Evolutionary conservation across 1,284 basidiomycete species (phyloP).

Genomic region (Dichomitus squalens): DNA sequence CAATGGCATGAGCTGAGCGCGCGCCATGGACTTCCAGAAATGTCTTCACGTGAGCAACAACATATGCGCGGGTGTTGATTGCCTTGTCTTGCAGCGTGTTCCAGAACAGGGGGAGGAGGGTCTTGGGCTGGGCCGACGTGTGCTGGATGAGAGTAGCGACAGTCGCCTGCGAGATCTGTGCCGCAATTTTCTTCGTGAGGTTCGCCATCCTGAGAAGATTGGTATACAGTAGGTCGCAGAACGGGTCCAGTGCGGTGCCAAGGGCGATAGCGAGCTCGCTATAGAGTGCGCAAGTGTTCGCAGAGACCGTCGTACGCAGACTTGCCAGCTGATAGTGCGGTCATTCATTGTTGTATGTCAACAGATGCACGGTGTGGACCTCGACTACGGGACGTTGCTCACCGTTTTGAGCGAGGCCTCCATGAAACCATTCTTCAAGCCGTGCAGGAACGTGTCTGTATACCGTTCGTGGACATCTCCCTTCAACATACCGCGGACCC

Average conservation of each 20-base stretch:
- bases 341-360: slow-evolving; percentile 14
- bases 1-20: slow-evolving; percentile 66
- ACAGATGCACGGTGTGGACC: slow-evolving; percentile 2
- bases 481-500: slow-evolving; percentile 91
- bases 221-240: slow-evolving; percentile 75
- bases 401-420: slow-evolving; percentile 89
- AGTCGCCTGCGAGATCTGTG: slow-evolving; percentile 82
- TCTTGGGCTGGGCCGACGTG: slow-evolving; percentile 73
- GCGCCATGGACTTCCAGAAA: slow-evolving; percentile 74
- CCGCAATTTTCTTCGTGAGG: slow-evolving; percentile 95
- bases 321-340: slow-evolving; percentile 66
- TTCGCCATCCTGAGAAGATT: slow-evolving; percentile 87
- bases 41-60: slow-evolving; percentile 66
- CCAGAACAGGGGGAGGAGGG: slow-evolving; percentile 74
- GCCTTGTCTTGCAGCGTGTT: slow-evolving; percentile 84
- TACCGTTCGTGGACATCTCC: slow-evolving; percentile 80
- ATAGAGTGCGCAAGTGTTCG: slow-evolving; percentile 81
- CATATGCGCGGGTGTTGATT: slow-evolving; percentile 76
- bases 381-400: slow-evolving; percentile 33
- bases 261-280: slow-evolving; percentile 75
- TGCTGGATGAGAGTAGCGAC: slow-evolving; percentile 71
- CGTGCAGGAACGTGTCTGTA: slow-evolving; percentile 71
- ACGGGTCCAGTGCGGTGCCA: slow-evolving; percentile 73
- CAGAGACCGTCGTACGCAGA: slow-evolving; percentile 89
- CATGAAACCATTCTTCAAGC: slow-evolving; percentile 77